Evolutionary conservation across 768 basidiomycete genomes (phyloP).

Genomic region (Rhodotorula babjevae): DNA sequence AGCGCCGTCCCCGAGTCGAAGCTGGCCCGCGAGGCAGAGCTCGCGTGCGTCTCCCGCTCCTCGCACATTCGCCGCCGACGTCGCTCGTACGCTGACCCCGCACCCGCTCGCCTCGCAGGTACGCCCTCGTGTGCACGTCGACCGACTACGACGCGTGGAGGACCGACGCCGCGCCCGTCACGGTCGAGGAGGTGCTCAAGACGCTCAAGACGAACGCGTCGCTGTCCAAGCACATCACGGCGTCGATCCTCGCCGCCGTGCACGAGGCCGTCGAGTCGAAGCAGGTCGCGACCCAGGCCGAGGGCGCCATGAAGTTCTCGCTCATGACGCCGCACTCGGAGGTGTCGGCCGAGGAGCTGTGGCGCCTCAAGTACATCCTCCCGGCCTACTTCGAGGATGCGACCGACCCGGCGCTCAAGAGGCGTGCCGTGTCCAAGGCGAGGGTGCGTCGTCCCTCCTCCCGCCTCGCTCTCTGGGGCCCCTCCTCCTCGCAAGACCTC

Average conservation of each 20-base stretch:
- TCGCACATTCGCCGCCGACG: too few relatives aligned
- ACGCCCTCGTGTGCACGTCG: slow-evolving; percentile 69
- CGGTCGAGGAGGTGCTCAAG: slow-evolving; percentile 83
- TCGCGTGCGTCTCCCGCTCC: slow-evolving; percentile 60
- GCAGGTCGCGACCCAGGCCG: slow-evolving; percentile 62
- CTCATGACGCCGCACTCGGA: slow-evolving; percentile 65
- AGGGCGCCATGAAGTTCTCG: slow-evolving; percentile 75
- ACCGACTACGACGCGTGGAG: slow-evolving; percentile 98
- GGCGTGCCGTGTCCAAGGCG: not conserved
- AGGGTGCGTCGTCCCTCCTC: not conserved
- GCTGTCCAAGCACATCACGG: slow-evolving; percentile 63
- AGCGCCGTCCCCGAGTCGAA: slow-evolving; percentile 95
- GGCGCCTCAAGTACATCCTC: slow-evolving; percentile 69
- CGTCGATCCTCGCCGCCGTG: slow-evolving; percentile 48
- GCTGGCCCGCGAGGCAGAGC: slow-evolving; percentile 87
- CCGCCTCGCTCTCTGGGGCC: not conserved
- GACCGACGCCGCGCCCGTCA: slow-evolving; percentile 71
- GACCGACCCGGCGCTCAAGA: slow-evolving; percentile 15
- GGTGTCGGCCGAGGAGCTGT: slow-evolving; percentile 58
- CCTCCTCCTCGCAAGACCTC: too few relatives aligned
- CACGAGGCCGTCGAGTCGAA: slow-evolving; percentile 58
- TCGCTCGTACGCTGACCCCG: too few relatives aligned
- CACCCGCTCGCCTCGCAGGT: slow-evolving; percentile 54
- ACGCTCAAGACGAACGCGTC: slow-evolving; percentile 80
- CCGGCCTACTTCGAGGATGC: slow-evolving; percentile 63